Conservation (phyloP, 257 asterid genomes). For the Capsicum chinense region DNA sequence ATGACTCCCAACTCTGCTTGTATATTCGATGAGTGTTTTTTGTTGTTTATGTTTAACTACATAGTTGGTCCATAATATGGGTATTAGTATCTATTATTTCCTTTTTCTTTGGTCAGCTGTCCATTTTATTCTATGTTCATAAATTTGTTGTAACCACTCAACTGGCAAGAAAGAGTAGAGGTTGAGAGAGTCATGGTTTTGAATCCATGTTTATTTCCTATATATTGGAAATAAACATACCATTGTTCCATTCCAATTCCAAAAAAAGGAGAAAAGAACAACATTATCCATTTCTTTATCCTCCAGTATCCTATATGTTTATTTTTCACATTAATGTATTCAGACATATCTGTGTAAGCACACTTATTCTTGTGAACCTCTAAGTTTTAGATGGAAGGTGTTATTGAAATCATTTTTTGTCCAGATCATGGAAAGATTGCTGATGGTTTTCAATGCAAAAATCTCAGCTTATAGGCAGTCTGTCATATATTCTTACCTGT, state of each 20-base stretch:
- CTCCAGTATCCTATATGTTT: neutral
- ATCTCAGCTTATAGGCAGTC: neutral
- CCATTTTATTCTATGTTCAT: too few relatives aligned
- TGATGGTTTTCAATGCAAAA: neutral
- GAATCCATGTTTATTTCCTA: neutral
- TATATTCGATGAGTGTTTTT: constrained; percentile 5
- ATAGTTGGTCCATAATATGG: neutral
- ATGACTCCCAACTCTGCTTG: neutral
- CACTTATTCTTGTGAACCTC: constrained; percentile 2
- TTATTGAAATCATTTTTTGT: neutral
- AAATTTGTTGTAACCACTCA: too few relatives aligned
- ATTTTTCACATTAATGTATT: neutral
- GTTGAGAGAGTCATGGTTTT: too few relatives aligned
- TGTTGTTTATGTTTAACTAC: neutral
- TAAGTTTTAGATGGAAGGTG: neutral
- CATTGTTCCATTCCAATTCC: neutral
- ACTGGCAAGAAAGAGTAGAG: too few relatives aligned
- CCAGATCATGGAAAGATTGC: neutral
- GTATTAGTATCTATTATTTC: too few relatives aligned
- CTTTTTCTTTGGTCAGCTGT: too few relatives aligned
- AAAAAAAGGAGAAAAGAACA: too few relatives aligned
- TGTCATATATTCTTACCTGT: neutral
- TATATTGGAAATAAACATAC: neutral
- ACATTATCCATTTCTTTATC: neutral
- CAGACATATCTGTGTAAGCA: neutral